Base-by-base conservation (phyloP, 148 eudicot genomes). In the Rhododendron ovatum region DNA sequence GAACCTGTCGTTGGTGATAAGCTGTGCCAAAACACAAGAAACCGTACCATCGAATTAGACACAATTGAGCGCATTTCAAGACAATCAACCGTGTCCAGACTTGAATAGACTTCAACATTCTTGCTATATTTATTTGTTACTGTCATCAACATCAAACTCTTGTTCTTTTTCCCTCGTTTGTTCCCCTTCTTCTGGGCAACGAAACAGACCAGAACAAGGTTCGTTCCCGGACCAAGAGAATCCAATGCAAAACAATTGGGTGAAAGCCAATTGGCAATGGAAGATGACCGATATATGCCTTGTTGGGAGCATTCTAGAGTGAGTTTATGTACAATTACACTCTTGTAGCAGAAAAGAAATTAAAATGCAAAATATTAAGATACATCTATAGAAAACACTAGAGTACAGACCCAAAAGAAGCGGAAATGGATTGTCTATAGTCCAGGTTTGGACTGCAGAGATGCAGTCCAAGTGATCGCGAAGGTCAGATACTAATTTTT, bases 1-100 rank as follows among this genome's bases (percentile, higher is more conserved):
- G 83, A 55, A 81, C 28, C 22, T 81, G 83, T 81, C 83, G 4
- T 81, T 81, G 28, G 69, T 30, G 2, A 55, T 81, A 3, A 81
- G 69, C 83, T 81, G 69, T 20, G 69, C 20, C 45, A 81, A 8
- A 57, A 33, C 13, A 43, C 4, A 26, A 22, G 15, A 79, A 78
- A 79, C 1, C 11, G 0, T 28, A 9, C 0, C 8, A 80, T 13
- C 14, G 30, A 30, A 7, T 30, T 2, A 24, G 33, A 11, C 33
- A 67, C 1, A 26, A 26, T 5, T 20, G 26, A 61, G 1, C 9
- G 13, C n/a, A 24, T 61, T 61, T 61, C 26, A 61, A 61, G 11
- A 61, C 6, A 61, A 61, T 22, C 26, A 7, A 61, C 69, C 69
- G 24, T 24, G n/a, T 22, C 9, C 69, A 24, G 26, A 61, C 28